Percentiles rank a stretch among this genome's conserved stretches.
These are phyloP conservation scores for Fusarium heterosporum DNA, from an alignment of 2,329 filamentous ascomycete genomes.

Conservation along the genomic window DNA sequence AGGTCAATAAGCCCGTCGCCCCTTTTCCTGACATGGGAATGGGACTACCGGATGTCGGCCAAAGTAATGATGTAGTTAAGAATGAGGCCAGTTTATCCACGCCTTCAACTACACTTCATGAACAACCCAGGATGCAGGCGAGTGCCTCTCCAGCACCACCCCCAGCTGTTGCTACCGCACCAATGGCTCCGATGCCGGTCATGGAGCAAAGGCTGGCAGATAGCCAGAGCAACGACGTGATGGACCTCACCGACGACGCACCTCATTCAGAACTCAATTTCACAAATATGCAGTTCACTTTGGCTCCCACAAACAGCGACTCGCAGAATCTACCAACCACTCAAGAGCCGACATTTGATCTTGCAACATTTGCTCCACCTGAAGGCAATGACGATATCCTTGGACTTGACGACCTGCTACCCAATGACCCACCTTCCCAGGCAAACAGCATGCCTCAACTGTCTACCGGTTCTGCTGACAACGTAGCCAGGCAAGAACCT, in stretches of 20 bases:
- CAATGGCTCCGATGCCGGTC: constrained; percentile 46
- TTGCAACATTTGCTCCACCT: constrained; percentile 57
- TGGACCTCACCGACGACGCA: constrained; percentile 35
- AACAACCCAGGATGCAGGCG: constrained; percentile 44
- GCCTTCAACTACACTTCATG: constrained; percentile 19
- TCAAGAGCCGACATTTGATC: constrained; percentile 59
- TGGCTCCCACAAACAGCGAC: constrained; percentile 58
- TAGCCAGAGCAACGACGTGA: constrained; percentile 35
- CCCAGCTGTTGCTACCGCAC: constrained; percentile 24
- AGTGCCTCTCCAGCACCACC: constrained; percentile 32
- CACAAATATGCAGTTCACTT: constrained; percentile 68
- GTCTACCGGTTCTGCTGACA: constrained; percentile 24
- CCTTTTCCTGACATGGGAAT: constrained; percentile 69
- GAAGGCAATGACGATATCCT: constrained; percentile 50
- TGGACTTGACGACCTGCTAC: constrained; percentile 49
- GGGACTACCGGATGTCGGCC: constrained; percentile 52
- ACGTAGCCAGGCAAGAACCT: constrained; percentile 26
- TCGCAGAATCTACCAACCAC: constrained; percentile 39
- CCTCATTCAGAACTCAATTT: constrained; percentile 60
- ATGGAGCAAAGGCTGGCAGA: constrained; percentile 45
- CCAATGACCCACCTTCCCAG: constrained; percentile 41
- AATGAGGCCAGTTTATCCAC: constrained; percentile 34
- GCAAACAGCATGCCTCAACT: constrained; percentile 11
- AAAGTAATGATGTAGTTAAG: constrained; percentile 38
- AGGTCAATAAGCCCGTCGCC: constrained; percentile 59